Percentiles rank a stretch among this genome's conserved stretches.
Conservation (phyloP, 2,329 filamentous ascomycete genomes). For the Uncinocarpus reesii region DNA sequence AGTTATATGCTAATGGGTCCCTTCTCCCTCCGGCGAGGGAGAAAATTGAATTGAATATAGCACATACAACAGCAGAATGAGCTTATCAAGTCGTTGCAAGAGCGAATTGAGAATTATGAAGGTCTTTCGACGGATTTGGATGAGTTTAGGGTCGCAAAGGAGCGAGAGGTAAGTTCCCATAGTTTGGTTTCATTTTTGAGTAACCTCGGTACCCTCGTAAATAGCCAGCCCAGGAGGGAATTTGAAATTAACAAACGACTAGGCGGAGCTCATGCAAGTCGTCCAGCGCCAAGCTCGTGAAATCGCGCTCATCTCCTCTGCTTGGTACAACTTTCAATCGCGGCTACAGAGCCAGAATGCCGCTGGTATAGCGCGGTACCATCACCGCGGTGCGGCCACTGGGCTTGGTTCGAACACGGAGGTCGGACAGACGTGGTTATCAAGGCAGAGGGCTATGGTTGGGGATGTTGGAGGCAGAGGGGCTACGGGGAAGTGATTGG, state of each 20-base stretch:
- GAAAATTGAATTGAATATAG: conserved; percentile 19
- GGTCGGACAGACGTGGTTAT: conserved; percentile 37
- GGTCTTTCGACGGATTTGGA: conserved; percentile 30
- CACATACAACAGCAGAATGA: conserved; percentile 37
- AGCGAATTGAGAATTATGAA: conserved; percentile 33
- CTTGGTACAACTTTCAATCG: conserved; percentile 40
- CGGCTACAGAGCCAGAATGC: conserved; percentile 38
- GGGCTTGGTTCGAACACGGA: conserved; percentile 25
- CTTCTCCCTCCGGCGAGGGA: conserved; percentile 5
- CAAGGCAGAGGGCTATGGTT: conserved; percentile 35
- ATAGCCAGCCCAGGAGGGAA: no score
- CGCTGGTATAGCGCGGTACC: conserved; percentile 31
- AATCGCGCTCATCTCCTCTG: conserved; percentile 37
- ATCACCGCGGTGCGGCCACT: conserved; percentile 21
- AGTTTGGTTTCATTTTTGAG: not conserved
- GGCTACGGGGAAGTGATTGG: not conserved
- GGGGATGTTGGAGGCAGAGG: conserved; percentile 21
- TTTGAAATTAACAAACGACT: no score
- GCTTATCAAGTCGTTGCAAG: conserved; percentile 34
- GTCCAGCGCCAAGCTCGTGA: conserved; percentile 36
- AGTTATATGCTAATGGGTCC: conserved; percentile 15
- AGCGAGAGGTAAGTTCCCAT: conserved; percentile 30
- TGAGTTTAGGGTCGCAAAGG: conserved; percentile 30
- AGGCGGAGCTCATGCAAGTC: conserved; percentile 34
- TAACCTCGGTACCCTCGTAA: no score